Evolutionary conservation across 768 basidiomycete genomes (phyloP), one percentile per base, ranked within the genome.

Genomic region (Pholiota microspora): DNA sequence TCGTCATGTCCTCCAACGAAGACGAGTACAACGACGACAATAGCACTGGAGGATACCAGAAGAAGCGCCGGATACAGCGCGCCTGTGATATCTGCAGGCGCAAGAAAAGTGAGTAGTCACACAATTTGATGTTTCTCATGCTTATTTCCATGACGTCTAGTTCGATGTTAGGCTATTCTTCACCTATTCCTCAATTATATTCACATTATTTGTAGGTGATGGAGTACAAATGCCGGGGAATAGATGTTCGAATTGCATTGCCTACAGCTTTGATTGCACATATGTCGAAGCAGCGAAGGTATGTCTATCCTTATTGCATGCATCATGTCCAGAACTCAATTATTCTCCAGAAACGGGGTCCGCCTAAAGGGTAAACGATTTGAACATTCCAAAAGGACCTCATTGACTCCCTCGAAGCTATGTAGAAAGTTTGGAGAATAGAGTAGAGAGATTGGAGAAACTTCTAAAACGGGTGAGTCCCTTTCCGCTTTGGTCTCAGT

Each of bases 41-140:
- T 0, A 60, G 56, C 42, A 49, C 61, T 35, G 59, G 64, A 9
- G 61, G 64, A 45, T 49, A 62, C 4, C 75, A 72, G 3, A 91
- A 92, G 75, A 89, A 88, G 66, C 71, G 89, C 34, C 77, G 83
- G 57, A 79, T 91, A 27, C 87, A 89, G 68, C 72, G 90, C 25
- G 90, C 90, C 6, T 94, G 92, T 64, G 91, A 93, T 63, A 79
- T 85, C 0, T 94, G 92, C 65, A 76, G 92, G 32, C 76, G 89
- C 54, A 93, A 92, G 77, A 94, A 94, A 73, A 85, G 89, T 86
- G 54, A 58, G 81, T 36, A 15, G 27, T 13, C 9, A 18, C 46
- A 28, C 18, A 8, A 53, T 45, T 38, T 25, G 44, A 42, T 44
- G 21, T 58, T 59, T 53, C 40, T 28, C 56, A 49, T 51, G 23